phyloP scores from a whole-genome alignment of 345 rosid species.

The Murraya koenigii region DNA sequence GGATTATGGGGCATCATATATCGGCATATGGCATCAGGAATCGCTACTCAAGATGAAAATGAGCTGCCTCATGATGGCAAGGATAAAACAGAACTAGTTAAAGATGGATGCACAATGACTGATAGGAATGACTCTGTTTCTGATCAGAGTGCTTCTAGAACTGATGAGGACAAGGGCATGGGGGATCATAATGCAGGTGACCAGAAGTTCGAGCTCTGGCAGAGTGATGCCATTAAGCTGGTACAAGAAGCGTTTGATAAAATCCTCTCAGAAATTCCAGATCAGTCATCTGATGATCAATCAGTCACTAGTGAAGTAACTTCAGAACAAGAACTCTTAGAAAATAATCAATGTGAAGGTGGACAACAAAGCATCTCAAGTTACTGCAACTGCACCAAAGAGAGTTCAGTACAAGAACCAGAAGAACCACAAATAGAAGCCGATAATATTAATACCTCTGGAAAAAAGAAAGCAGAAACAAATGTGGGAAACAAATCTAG shows the following conservation, averaged over 20 bases:
- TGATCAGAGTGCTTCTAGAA: slow-evolving; percentile 15
- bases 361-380: slow-evolving; percentile 28
- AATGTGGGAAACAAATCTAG: slow-evolving; percentile 28
- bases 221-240: slow-evolving; percentile 57
- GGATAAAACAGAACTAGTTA: slow-evolving; percentile 18
- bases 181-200: slow-evolving; percentile 32
- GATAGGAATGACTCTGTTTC: slow-evolving; percentile 15
- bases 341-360: slow-evolving; percentile 30
- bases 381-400: slow-evolving; percentile 18
- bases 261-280: slow-evolving; percentile 74
- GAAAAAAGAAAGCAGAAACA: slow-evolving; percentile 30
- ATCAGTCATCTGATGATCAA: slow-evolving; percentile 53
- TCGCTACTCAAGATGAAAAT: slow-evolving; percentile 38
- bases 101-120: slow-evolving; percentile 12
- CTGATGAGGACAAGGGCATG: slow-evolving; percentile 12
- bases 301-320: slow-evolving; percentile 32
- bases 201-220: slow-evolving; percentile 37
- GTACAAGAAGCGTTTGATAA: slow-evolving; percentile 80
- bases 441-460: slow-evolving; percentile 4
- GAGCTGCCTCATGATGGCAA: slow-evolving; percentile 23
- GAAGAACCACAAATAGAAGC: slow-evolving; percentile 17
- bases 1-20: slow-evolving; percentile 74
- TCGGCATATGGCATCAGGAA: slow-evolving; percentile 68
- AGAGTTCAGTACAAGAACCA: background rate
- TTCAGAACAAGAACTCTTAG: slow-evolving; percentile 37